These are phyloP conservation scores for Xylariaceae sp. DNA, from an alignment of 2,329 filamentous ascomycete species.

Conservation along the genomic window DNA sequence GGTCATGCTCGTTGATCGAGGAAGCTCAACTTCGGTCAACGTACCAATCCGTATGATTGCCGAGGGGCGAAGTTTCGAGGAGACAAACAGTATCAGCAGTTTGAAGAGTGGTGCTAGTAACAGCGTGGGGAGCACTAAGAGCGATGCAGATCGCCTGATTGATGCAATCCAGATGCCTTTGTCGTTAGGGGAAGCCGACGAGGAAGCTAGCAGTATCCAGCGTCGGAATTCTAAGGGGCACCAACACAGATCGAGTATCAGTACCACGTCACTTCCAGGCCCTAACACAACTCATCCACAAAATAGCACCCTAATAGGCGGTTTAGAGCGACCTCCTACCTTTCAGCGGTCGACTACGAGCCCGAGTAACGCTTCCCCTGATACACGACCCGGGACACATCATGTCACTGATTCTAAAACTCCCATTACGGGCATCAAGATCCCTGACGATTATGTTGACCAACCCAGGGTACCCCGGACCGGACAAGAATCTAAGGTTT, in stretches of 20 bases:
- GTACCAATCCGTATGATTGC: slow-evolving; percentile 24
- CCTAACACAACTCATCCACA: background rate
- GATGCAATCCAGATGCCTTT: slow-evolving; percentile 69
- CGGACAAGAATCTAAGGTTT: slow-evolving; percentile 38
- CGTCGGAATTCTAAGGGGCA: slow-evolving; percentile 26
- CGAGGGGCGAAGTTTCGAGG: slow-evolving; percentile 41
- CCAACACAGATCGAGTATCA: slow-evolving; percentile 10
- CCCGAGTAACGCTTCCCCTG: slow-evolving; percentile 8
- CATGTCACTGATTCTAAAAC: slow-evolving; percentile 49
- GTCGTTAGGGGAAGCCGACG: slow-evolving; percentile 43
- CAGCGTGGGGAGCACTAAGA: slow-evolving; percentile 55
- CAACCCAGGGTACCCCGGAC: slow-evolving; percentile 36
- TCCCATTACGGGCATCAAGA: slow-evolving; percentile 50
- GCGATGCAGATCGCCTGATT: slow-evolving; percentile 71
- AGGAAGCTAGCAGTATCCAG: slow-evolving; percentile 13
- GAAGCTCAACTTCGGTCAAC: slow-evolving; percentile 29
- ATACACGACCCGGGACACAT: slow-evolving; percentile 40
- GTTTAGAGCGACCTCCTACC: slow-evolving; percentile 1
- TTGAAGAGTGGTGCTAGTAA: slow-evolving; percentile 49
- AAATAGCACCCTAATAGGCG: background rate
- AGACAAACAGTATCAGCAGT: slow-evolving; percentile 45
- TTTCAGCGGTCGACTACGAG: slow-evolving; percentile 8
- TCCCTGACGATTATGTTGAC: slow-evolving; percentile 51
- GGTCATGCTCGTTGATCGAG: slow-evolving; percentile 62
- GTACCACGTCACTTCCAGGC: slow-evolving; percentile 15